These are phyloP conservation scores for Amanita fuliginea DNA, from an alignment of 768 basidiomycete genomes.

Conservation along the genomic window DNA sequence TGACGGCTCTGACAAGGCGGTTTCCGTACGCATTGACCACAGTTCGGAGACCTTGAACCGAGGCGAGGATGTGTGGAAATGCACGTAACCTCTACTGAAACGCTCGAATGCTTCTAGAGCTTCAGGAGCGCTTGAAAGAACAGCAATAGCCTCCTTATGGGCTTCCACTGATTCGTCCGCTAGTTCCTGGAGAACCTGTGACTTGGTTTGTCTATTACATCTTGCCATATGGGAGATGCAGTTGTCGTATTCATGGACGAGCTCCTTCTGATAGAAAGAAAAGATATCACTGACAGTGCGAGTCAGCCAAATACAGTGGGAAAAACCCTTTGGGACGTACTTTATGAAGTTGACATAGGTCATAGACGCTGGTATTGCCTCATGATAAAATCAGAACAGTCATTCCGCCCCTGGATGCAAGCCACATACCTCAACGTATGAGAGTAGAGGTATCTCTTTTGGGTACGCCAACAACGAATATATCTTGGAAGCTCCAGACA, in stretches of 20 bases:
- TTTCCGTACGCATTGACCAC: neutral
- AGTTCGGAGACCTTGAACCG: slow-evolving; percentile 2
- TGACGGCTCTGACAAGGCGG: neutral
- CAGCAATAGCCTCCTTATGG: neutral
- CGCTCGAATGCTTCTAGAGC: neutral
- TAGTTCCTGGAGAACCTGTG: slow-evolving; percentile 1
- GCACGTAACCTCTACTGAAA: neutral
- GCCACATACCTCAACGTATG: neutral
- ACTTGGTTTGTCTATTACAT: neutral
- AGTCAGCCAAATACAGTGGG: neutral
- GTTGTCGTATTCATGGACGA: neutral
- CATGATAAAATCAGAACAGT: neutral
- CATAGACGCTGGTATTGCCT: slow-evolving; percentile 2
- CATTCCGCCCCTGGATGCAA: neutral
- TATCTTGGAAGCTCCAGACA: slow-evolving; percentile 1
- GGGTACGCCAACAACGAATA: slow-evolving; percentile 3
- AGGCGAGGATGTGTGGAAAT: neutral
- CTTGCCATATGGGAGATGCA: neutral
- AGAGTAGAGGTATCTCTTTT: slow-evolving; percentile 7
- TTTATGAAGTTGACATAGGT: slow-evolving; percentile 3
- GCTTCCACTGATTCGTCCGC: neutral
- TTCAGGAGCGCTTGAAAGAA: neutral
- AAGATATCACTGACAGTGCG: neutral
- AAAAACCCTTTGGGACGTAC: neutral
- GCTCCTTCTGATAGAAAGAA: slow-evolving; percentile 4